These are phyloP conservation scores for Blastocystis hominis DNA, from an alignment of 352 stramenopile genomes.

Conservation along the genomic window DNA sequence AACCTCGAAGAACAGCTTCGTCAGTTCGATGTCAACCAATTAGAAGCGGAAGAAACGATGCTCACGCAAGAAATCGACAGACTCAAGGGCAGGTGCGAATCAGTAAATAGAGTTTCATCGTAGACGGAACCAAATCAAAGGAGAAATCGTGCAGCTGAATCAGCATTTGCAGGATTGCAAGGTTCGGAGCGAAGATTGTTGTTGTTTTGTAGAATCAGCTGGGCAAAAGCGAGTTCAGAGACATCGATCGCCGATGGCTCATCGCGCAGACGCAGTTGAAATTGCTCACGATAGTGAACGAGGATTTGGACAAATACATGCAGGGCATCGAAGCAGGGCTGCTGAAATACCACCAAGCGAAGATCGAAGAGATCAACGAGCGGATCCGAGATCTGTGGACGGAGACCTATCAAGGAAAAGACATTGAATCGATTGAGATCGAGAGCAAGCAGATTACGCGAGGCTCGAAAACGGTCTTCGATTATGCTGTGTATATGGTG, in stretches of 20 bases:
- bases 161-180: not conserved
- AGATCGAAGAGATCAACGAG: conserved; percentile 97
- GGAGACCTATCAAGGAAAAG: conserved; percentile 90
- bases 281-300: conserved; percentile 85
- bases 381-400: conserved; percentile 93
- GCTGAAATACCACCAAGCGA: conserved; percentile 89
- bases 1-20: not conserved
- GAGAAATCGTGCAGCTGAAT: conserved; percentile 43
- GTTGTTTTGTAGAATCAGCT: conserved; percentile 26
- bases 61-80: not conserved
- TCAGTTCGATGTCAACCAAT: not conserved
- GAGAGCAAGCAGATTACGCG: conserved; percentile 69
- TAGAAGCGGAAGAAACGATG: not conserved
- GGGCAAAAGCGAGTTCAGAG: conserved; percentile 69
- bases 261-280: conserved; percentile 86
- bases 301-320: conserved; percentile 93
- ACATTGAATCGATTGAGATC: conserved; percentile 98
- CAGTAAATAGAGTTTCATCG: not conserved
- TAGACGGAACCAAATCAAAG: conserved; percentile 27
- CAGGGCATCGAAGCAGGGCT: conserved; percentile 82
- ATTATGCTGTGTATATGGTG: conserved; percentile 61
- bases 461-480: conserved; percentile 71
- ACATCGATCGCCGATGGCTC: conserved; percentile 83
- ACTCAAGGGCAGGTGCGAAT: conserved; percentile 7
- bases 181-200: no score